These are phyloP conservation scores for Globisporangium perplexum DNA, from an alignment of 352 stramenopile genomes.

Conservation along the genomic window DNA sequence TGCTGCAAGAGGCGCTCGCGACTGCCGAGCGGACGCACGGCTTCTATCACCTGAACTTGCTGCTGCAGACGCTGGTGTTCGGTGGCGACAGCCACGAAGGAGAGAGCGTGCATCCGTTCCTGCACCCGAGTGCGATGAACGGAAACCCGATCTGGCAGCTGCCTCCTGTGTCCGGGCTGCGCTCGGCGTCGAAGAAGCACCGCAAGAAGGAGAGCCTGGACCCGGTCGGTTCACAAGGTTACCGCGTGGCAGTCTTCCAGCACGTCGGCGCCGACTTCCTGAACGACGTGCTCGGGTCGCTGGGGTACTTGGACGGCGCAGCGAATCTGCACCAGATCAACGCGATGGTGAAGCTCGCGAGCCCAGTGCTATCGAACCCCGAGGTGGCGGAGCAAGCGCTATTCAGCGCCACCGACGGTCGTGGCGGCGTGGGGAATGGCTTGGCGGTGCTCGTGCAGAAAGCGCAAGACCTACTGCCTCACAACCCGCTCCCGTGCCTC, in stretches of 20 bases:
- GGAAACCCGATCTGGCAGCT: slow-evolving; percentile 26
- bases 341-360: slow-evolving; percentile 61
- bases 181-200: slow-evolving; percentile 5
- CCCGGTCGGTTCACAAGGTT: background rate
- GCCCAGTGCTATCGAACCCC: slow-evolving; percentile 36
- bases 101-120: slow-evolving; percentile 17
- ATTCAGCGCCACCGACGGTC: slow-evolving; percentile 1
- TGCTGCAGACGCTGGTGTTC: slow-evolving; percentile 42
- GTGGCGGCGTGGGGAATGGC: slow-evolving; percentile 3
- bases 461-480: slow-evolving; percentile 25
- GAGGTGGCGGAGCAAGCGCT: slow-evolving; percentile 32
- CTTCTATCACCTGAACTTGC: slow-evolving; percentile 49
- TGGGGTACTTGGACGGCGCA: slow-evolving; percentile 52
- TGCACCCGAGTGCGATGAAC: slow-evolving; percentile 20
- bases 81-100: slow-evolving; percentile 16
- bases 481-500: slow-evolving; percentile 37
- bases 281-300: slow-evolving; percentile 39
- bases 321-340: slow-evolving; percentile 38
- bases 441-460: slow-evolving; percentile 25
- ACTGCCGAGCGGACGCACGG: slow-evolving; percentile 34
- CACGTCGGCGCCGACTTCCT: slow-evolving; percentile 49
- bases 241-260: slow-evolving; percentile 35
- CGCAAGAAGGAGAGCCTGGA: slow-evolving; percentile 1
- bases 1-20: slow-evolving; percentile 37
- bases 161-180: slow-evolving; percentile 16